Percentiles rank a stretch among this genome's conserved stretches.
phyloP scores from a whole-genome alignment of 495 filamentous ascomycete species.

The Talaromyces ruber region DNA sequence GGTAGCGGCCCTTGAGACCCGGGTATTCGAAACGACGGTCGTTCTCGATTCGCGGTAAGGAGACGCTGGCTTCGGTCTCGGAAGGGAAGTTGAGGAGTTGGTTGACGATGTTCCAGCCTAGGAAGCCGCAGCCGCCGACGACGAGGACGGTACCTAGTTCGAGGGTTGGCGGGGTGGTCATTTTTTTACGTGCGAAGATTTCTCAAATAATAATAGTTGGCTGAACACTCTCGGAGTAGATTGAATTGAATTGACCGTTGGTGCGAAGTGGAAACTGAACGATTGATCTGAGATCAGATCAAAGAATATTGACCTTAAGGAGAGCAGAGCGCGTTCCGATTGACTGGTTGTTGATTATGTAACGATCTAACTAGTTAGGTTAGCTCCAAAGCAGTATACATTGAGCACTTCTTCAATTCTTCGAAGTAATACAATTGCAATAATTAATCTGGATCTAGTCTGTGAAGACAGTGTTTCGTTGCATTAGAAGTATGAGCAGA shows the following conservation, averaged over 20 bases:
- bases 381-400: not conserved
- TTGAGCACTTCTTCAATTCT: not conserved
- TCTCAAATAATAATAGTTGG: not conserved
- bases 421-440: too few relatives aligned
- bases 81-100: conserved; percentile 46
- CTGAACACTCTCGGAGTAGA: not conserved
- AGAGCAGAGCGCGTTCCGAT: not conserved
- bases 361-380: not conserved
- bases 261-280: not conserved
- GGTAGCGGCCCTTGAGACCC: conserved; percentile 29
- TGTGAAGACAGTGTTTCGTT: too few relatives aligned
- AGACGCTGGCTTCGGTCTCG: conserved; percentile 34
- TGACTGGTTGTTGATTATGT: not conserved
- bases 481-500: too few relatives aligned
- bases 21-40: conserved; percentile 35
- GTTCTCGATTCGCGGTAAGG: conserved; percentile 28
- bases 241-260: not conserved
- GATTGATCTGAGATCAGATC: not conserved
- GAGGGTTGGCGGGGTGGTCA: conserved; percentile 26
- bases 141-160: conserved; percentile 43
- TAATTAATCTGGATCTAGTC: too few relatives aligned
- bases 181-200: not conserved
- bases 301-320: not conserved
- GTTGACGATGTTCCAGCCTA: conserved; percentile 51
- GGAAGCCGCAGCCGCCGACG: conserved; percentile 49